Evolutionary conservation across 345 rosid species (phyloP).

Genomic region (Hypericum perforatum): DNA sequence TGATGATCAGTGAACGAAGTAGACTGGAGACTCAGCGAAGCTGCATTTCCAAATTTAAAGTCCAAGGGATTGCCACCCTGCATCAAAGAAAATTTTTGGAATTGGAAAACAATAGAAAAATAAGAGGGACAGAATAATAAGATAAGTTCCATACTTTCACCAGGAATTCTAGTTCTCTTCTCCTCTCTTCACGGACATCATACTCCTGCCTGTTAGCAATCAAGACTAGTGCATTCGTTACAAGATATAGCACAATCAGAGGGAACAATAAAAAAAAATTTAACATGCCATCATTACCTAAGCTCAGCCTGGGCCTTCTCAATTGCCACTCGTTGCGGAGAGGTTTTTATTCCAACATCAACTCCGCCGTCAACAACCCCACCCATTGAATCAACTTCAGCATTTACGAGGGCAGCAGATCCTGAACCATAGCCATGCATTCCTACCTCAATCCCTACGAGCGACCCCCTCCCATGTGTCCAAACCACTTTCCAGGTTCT

Average conservation of each 20-base stretch:
- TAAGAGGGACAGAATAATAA: conserved; percentile 12
- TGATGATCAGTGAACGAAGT: conserved; percentile 81
- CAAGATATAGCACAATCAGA: background rate
- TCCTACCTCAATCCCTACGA: conserved; percentile 21
- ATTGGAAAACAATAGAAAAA: conserved; percentile 4
- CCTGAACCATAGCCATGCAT: conserved; percentile 73
- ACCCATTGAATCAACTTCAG: conserved; percentile 99
- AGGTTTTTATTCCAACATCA: conserved; percentile 78
- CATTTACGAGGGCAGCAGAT: conserved; percentile 66
- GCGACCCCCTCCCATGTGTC: conserved; percentile 9
- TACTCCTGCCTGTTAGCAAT: conserved; percentile 75
- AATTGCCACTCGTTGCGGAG: conserved; percentile 80
- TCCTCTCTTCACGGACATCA: conserved; percentile 94
- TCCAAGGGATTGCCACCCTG: conserved; percentile 99
- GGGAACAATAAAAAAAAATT: background rate
- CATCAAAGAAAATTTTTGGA: conserved; percentile 16
- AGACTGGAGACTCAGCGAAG: conserved; percentile 87
- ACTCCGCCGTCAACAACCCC: conserved; percentile 93
- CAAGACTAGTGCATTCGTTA: conserved; percentile 8
- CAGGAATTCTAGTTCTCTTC: conserved; percentile 89
- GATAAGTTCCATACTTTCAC: conserved; percentile 65
- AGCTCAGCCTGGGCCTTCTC: conserved; percentile 97
- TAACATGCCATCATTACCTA: conserved; percentile 37
- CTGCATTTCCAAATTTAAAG: conserved; percentile 66
- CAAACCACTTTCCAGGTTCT: conserved; percentile 10